These are phyloP conservation scores for Climacium dendroides DNA, from an alignment of 225 moss, liverwort and hornwort species.

Conservation along the genomic window DNA sequence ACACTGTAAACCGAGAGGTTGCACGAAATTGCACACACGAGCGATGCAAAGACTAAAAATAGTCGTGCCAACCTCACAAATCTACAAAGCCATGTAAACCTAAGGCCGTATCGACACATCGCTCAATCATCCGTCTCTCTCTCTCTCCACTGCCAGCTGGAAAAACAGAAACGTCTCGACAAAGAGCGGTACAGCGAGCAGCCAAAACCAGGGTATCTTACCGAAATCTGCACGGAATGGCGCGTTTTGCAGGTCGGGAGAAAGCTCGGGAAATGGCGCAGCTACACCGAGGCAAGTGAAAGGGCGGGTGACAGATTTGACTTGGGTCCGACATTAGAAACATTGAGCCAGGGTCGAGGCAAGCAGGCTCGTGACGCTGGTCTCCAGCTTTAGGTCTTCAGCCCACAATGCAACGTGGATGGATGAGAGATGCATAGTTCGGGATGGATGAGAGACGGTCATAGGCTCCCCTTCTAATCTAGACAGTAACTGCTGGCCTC, in stretches of 20 bases:
- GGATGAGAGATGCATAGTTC: neutral
- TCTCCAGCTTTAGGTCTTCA: conserved; percentile 12
- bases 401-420: neutral
- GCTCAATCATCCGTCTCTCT: neutral
- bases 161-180: neutral
- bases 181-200: neutral
- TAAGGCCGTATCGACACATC: neutral
- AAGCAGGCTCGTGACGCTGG: neutral
- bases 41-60: neutral
- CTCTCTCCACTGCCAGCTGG: conserved; percentile 9
- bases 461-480: neutral
- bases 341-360: neutral
- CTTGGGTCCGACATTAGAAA: neutral
- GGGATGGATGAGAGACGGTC: neutral
- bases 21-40: neutral
- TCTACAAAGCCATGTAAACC: neutral
- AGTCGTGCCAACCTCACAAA: neutral
- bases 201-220: neutral
- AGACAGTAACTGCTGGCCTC: neutral
- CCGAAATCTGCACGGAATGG: conserved; percentile 6
- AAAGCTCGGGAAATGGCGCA: neutral
- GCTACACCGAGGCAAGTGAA: neutral
- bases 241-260: neutral
- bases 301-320: neutral
- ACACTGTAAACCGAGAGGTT: neutral